Evolutionary conservation across 176 grass and related monocot species (phyloP).

Genomic region (Oryza meyeriana): DNA sequence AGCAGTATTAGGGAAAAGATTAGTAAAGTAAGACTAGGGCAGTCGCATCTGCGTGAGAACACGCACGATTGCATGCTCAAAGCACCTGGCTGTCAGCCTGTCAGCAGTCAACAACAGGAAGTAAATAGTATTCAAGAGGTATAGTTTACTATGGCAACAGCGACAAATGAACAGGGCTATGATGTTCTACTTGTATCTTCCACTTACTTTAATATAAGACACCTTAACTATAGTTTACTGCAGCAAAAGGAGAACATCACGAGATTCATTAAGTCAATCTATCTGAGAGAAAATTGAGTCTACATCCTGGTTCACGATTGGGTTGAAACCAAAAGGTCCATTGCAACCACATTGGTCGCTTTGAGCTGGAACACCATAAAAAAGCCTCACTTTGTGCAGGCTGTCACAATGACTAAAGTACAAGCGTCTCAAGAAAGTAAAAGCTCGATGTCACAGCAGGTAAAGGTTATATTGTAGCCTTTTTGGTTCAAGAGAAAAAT

Average conservation of each 20-base stretch:
- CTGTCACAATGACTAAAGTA: conserved; percentile 22
- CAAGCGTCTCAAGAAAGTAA: conserved; percentile 17
- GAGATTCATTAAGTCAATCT: background rate
- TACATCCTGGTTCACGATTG: background rate
- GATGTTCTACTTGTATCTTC: background rate
- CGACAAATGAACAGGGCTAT: background rate
- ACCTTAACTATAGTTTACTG: background rate
- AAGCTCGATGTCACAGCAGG: background rate
- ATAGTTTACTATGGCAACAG: background rate
- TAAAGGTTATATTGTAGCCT: background rate
- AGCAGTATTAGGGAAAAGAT: background rate
- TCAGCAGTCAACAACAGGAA: background rate
- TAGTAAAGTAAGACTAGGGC: background rate
- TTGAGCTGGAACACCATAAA: background rate
- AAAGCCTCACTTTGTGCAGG: conserved; percentile 14
- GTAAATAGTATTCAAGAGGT: background rate
- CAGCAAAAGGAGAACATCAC: background rate
- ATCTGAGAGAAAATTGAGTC: background rate
- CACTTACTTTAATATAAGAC: background rate
- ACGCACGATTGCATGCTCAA: background rate
- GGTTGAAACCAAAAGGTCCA: background rate
- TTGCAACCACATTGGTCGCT: background rate
- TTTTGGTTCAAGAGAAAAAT: conserved; percentile 3
- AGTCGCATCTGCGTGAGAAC: background rate
- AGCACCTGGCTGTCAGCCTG: background rate